Conservation (phyloP, 441 rosid genomes). For the Gossypium laxum region DNA sequence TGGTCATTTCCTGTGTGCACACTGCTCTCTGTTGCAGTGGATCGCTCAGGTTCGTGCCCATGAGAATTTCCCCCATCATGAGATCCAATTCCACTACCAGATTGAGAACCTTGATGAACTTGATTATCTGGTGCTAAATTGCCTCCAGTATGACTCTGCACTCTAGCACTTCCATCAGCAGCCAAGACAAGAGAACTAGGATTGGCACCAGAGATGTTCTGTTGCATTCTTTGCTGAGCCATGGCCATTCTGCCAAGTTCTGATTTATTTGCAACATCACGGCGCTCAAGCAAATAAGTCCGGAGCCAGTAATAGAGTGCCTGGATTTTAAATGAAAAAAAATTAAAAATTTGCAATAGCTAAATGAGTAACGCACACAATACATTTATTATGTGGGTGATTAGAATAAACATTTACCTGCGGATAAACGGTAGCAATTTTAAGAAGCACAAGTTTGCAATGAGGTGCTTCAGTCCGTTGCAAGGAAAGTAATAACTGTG, state of each 20-base stretch:
- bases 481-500: conserved; percentile 88
- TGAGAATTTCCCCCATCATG: conserved; percentile 70
- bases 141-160: conserved; percentile 46
- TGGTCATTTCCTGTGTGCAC: conserved; percentile 59
- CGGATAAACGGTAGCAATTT: conserved; percentile 79
- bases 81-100: conserved; percentile 50
- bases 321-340: conserved; percentile 30
- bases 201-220: conserved; percentile 40
- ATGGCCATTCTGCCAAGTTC: conserved; percentile 61
- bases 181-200: conserved; percentile 43
- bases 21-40: conserved; percentile 39
- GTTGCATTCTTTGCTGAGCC: conserved; percentile 91
- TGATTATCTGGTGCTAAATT: conserved; percentile 52
- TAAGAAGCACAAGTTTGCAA: conserved; percentile 85
- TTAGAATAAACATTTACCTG: conserved; percentile 41
- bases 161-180: conserved; percentile 44
- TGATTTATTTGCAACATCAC: conserved; percentile 86
- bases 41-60: conserved; percentile 72
- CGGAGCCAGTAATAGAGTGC: conserved; percentile 97
- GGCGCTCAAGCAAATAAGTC: conserved; percentile 92
- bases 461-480: conserved; percentile 92
- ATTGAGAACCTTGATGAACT: conserved; percentile 51
- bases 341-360: conserved; percentile 6
- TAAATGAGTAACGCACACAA: background rate
- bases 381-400: background rate